These are phyloP conservation scores for Pisolithus tinctorius DNA, from an alignment of 768 basidiomycete species.

Conservation along the genomic window DNA sequence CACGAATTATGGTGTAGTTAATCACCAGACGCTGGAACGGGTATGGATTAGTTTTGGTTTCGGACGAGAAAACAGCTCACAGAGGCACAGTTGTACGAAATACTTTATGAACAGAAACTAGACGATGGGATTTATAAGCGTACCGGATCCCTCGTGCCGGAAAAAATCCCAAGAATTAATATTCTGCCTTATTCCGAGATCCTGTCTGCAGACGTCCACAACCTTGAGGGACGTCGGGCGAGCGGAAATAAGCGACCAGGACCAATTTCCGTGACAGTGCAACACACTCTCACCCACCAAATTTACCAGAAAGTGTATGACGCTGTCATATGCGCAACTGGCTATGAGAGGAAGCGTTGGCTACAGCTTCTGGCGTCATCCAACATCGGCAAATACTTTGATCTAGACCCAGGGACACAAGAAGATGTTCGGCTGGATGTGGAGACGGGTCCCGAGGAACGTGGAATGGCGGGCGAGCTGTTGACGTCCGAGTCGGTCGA, in stretches of 20 bases:
- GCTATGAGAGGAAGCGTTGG: constrained; percentile 47
- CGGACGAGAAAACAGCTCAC: background rate
- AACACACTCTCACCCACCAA: constrained; percentile 31
- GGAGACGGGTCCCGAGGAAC: constrained; percentile 1
- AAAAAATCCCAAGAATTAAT: constrained; percentile 24
- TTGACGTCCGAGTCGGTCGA: constrained; percentile 7
- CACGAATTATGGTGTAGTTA: constrained; percentile 51
- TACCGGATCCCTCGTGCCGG: constrained; percentile 9
- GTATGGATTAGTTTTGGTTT: constrained; percentile 18
- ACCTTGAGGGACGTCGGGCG: background rate
- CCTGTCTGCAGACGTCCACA: constrained; percentile 22
- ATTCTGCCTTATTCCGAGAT: constrained; percentile 34
- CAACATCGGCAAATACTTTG: constrained; percentile 31
- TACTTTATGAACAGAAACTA: constrained; percentile 45
- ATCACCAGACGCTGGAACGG: constrained; percentile 38
- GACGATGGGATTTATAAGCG: constrained; percentile 36
- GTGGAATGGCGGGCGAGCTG: background rate
- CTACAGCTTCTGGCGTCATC: constrained; percentile 35
- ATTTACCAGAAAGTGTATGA: constrained; percentile 34
- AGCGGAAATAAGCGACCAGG: background rate
- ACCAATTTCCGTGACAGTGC: constrained; percentile 23
- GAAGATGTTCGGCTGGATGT: constrained; percentile 7
- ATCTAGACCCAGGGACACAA: constrained; percentile 16
- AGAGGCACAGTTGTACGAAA: constrained; percentile 36
- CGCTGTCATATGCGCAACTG: constrained; percentile 45